Base-by-base conservation (phyloP, 2,329 filamentous ascomycete genomes). In the Dothistroma septosporum region DNA sequence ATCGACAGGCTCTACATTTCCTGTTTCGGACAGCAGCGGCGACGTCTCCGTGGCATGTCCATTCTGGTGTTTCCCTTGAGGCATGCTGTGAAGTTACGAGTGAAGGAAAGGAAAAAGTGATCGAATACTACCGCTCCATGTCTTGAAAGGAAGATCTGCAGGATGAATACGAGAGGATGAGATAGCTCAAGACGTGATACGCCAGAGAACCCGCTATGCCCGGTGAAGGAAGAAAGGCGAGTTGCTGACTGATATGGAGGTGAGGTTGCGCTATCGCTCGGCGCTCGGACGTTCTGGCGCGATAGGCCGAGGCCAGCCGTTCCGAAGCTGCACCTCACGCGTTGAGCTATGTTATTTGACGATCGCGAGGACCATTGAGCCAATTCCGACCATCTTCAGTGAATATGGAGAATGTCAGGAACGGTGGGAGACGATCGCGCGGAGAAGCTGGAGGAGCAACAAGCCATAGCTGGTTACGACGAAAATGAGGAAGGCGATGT, bases 1-100 rank as follows among this genome's bases (percentile, higher is more conserved):
- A 61, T 64, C 68, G 7, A 61, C 64, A 4, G 72, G 64, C 11
- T 71, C 70, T 31, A 73, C 63, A 8, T 64, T 58, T 49, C 66
- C 52, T 11, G 66, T 46, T 3, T 58, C 56, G 41, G 50, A 22
- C 10, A 70, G 61, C n/a, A 72, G 59, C 11, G 68, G 68, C 11
- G 69, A 70, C 1, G 66, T 70, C 59, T 72, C 69, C 32, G 66
- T 66, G 11, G 66, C 49, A 28, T 56, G 33, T 47, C 50, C 61
- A 49, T 59, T 54, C 24, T 33, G 22, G 9, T 44, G 21, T 12
- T 59, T 37, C 24, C 50, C 46, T 24, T 33, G 31, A 52, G 24
- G 10, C 60, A 62, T 62, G 12, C 14, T 53, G 31, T 49, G 46
- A n/a, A 4, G 16, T 14, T 33, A 32, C n/a, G 22, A 10, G 32